These are phyloP conservation scores for Blastocystis sp. DNA, from an alignment of 352 stramenopile species.

Conservation along the genomic window DNA sequence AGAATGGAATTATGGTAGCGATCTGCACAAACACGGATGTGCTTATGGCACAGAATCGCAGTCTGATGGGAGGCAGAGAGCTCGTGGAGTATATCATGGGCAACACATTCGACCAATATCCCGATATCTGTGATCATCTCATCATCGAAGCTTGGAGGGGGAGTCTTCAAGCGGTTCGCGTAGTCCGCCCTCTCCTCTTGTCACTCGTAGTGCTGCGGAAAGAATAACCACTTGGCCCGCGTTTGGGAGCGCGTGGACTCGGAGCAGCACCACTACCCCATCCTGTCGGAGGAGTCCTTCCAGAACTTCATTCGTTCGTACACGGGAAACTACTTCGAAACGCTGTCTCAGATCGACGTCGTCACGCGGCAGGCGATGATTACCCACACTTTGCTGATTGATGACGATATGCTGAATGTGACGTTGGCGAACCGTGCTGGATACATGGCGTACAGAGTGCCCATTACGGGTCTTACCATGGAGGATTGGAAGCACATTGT, in stretches of 20 bases:
- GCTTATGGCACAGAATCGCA: slow-evolving; percentile 21
- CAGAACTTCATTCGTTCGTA: slow-evolving; percentile 26
- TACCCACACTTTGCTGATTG: slow-evolving; percentile 49
- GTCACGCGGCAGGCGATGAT: slow-evolving; percentile 63
- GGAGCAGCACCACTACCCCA: slow-evolving; percentile 36
- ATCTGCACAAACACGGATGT: slow-evolving; percentile 62
- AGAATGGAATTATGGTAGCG: slow-evolving; percentile 52
- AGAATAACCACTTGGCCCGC: slow-evolving; percentile 62
- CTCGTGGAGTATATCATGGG: slow-evolving; percentile 63
- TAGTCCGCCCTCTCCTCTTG: background rate
- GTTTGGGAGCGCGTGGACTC: slow-evolving; percentile 62
- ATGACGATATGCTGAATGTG: slow-evolving; percentile 57
- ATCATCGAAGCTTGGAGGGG: slow-evolving; percentile 66
- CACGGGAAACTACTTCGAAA: slow-evolving; percentile 52
- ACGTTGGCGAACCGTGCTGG: slow-evolving; percentile 14
- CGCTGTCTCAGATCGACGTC: slow-evolving; percentile 23
- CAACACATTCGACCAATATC: slow-evolving; percentile 59
- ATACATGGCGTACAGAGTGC: slow-evolving; percentile 63
- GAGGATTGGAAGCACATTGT: slow-evolving; percentile 44
- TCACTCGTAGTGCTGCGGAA: slow-evolving; percentile 38
- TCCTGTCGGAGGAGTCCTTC: slow-evolving; percentile 35
- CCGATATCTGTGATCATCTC: slow-evolving; percentile 55
- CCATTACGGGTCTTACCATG: slow-evolving; percentile 30
- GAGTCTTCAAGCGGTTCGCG: background rate
- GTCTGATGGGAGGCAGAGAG: slow-evolving; percentile 61